phyloP scores from a whole-genome alignment of 1,139 yeast species.

The Lodderomyces beijingensis region DNA sequence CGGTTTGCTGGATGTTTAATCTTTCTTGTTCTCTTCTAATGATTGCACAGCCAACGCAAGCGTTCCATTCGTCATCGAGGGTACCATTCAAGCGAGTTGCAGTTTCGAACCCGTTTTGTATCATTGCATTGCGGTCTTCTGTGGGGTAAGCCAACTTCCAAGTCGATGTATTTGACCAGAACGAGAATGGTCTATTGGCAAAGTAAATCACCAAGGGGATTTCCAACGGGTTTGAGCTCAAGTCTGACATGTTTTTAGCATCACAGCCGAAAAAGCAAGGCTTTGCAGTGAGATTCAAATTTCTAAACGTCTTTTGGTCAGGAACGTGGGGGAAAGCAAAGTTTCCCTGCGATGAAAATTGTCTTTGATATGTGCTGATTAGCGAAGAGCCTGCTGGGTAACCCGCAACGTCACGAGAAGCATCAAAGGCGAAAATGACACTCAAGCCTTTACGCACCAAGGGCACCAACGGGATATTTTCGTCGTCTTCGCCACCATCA shows the following conservation, averaged over 20 bases:
- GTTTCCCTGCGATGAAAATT: conserved; percentile 53
- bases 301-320: conserved; percentile 57
- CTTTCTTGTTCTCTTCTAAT: conserved; percentile 80
- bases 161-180: conserved; percentile 67
- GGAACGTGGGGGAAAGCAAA: conserved; percentile 78
- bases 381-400: conserved; percentile 20
- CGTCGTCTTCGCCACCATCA: conserved; percentile 46
- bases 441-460: conserved; percentile 37
- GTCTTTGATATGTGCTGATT: conserved; percentile 55
- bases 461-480: conserved; percentile 38
- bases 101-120: conserved; percentile 77
- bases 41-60: conserved; percentile 87
- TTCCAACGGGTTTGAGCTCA: conserved; percentile 26
- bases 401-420: conserved; percentile 44
- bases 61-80: conserved; percentile 65
- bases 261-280: conserved; percentile 90
- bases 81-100: conserved; percentile 72
- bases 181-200: conserved; percentile 73
- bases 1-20: conserved; percentile 55
- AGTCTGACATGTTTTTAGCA: conserved; percentile 55
- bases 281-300: conserved; percentile 53
- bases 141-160: conserved; percentile 60
- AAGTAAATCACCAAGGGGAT: conserved; percentile 80
- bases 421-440: conserved; percentile 43
- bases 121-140: conserved; percentile 55